Evolutionary conservation across 345 rosid species (phyloP), one percentile per base, ranked within the genome.

Genomic region (Cardamine resedifolia): DNA sequence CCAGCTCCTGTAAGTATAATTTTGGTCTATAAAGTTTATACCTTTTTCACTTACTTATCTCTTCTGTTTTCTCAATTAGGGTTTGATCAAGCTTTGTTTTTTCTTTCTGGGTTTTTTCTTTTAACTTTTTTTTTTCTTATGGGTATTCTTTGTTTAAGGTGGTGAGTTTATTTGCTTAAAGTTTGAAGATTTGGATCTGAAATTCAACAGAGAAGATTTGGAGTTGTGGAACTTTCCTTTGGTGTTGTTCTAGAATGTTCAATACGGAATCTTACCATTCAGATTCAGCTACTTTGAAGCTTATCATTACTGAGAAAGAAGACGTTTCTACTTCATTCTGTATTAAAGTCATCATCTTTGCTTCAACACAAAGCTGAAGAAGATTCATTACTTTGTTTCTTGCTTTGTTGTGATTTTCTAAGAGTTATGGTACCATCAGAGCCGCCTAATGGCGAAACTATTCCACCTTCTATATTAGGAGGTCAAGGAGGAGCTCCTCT

Each of bases 401-500:
- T 41, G 23, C 65, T 53, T 58, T n/a, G 23, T 67, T 79, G 83
- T 79, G 68, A 66, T 78, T 65, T 47, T 19, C 41, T 30, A 16
- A 56, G 73, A 85, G 73, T 58, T 62, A 96, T 96, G 99, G 86
- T 88, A 45, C 95, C 90, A 34, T 84, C 98, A 41, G 99, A 97
- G 72, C 83, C 88, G 62, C 83, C 95, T 31, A 86, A 91, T 74
- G 84, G 89, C 38, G 97, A 86, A 79, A 77, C 86, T 45, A 89
- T 81, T 75, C 70, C 89, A 5, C 80, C 96, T 66, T 84, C 96
- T 2, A 83, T 89, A 30, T 68, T 93, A 85, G 97, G 98, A 72
- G 66, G 82, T 27, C 97, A 89, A 77, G 97, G 96, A 38, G 91
- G 90, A 85, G 66, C 39, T 80, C 65, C 87, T 30, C 67, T 87